phyloP scores from a whole-genome alignment of 257 asterid genomes.

The Jaltomata sinuosa region DNA sequence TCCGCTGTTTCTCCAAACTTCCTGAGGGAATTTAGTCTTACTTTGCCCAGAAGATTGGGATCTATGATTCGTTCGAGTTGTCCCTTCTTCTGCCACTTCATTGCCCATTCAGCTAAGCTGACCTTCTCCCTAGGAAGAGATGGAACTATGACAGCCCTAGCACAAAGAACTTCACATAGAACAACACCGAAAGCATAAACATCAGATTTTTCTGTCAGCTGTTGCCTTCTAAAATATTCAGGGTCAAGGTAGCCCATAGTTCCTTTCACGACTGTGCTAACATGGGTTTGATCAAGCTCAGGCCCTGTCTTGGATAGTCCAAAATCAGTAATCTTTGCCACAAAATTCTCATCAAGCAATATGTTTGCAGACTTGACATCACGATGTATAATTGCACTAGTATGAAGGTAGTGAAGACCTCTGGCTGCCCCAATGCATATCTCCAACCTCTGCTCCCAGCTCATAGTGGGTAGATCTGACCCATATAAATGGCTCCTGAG shows the following conservation, averaged over 20 bases:
- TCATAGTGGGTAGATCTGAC: not conserved
- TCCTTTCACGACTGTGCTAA: not conserved
- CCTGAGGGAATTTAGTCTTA: not conserved
- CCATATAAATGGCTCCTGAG: not conserved
- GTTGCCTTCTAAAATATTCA: not conserved
- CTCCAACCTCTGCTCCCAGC: not conserved
- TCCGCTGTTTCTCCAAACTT: not conserved
- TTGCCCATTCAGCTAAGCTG: not conserved
- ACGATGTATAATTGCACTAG: not conserved
- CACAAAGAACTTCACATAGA: not conserved
- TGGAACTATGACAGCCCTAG: not conserved
- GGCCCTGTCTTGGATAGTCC: not conserved
- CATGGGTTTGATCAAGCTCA: not conserved
- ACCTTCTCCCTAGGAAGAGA: too few species aligned
- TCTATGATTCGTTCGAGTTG: not conserved
- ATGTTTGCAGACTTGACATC: not conserved
- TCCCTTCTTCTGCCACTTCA: not conserved
- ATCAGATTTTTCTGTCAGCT: not conserved
- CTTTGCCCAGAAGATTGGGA: not conserved
- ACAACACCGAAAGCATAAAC: not conserved
- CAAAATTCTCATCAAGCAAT: not conserved
- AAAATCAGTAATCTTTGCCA: not conserved
- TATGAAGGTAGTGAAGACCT: not conserved
- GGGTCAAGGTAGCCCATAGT: not conserved
- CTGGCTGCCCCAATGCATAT: constrained; percentile 1